Evolutionary conservation across 2,329 filamentous ascomycete genomes (phyloP).

Genomic region (Fusarium sp.): DNA sequence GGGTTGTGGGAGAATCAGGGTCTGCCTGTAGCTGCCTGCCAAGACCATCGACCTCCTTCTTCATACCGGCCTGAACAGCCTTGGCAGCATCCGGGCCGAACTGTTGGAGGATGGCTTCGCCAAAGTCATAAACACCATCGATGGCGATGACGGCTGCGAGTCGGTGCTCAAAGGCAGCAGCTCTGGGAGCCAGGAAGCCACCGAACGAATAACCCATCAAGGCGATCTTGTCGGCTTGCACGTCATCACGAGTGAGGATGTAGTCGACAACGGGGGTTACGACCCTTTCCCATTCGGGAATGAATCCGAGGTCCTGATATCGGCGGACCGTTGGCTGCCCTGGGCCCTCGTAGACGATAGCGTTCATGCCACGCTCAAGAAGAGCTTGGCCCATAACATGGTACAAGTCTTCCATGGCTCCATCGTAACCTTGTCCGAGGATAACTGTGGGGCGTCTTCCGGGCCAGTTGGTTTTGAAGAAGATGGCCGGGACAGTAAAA

Average conservation of each 20-base stretch:
- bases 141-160: slow-evolving; percentile 48
- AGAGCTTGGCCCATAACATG: slow-evolving; percentile 51
- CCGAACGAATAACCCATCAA: slow-evolving; percentile 57
- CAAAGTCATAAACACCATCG: slow-evolving; percentile 12
- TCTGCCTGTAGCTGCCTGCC: background rate
- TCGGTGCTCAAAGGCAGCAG: slow-evolving; percentile 57
- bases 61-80: background rate
- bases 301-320: slow-evolving; percentile 56
- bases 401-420: slow-evolving; percentile 56
- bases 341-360: slow-evolving; percentile 59
- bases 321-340: slow-evolving; percentile 57
- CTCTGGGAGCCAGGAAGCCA: slow-evolving; percentile 54
- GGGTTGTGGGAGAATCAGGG: background rate
- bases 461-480: slow-evolving; percentile 42
- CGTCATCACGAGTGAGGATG: slow-evolving; percentile 41
- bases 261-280: slow-evolving; percentile 56
- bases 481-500: slow-evolving; percentile 53
- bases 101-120: background rate
- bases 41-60: background rate
- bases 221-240: slow-evolving; percentile 50
- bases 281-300: slow-evolving; percentile 57
- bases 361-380: slow-evolving; percentile 56
- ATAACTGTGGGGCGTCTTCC: slow-evolving; percentile 53
- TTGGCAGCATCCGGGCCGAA: background rate
- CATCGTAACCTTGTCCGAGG: slow-evolving; percentile 58